Conservation (phyloP, 768 basidiomycete genomes). For the Lactifluus rugatus region DNA sequence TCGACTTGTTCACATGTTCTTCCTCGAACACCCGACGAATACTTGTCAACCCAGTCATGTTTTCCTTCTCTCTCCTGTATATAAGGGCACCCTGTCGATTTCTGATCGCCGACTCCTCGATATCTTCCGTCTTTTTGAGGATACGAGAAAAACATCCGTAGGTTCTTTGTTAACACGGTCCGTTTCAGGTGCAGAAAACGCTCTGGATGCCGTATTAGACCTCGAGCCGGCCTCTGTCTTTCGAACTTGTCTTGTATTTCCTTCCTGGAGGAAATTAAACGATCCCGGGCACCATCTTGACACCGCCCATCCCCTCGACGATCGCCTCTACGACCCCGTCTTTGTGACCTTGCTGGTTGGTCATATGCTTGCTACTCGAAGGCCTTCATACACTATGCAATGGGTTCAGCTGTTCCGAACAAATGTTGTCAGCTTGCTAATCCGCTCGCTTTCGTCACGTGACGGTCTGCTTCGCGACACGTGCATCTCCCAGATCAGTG, state of each 20-base stretch:
- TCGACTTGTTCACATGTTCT: constrained; percentile 52
- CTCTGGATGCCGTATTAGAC: constrained; percentile 57
- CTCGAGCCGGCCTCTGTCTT: constrained; percentile 63
- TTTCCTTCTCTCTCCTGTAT: constrained; percentile 64
- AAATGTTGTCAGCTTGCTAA: constrained; percentile 63
- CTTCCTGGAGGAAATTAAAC: constrained; percentile 47
- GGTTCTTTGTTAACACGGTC: constrained; percentile 51
- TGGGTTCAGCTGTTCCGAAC: constrained; percentile 85
- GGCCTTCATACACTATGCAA: constrained; percentile 48
- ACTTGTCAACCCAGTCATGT: constrained; percentile 81
- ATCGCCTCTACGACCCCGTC: constrained; percentile 65
- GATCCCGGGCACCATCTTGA: constrained; percentile 27
- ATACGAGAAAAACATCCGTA: constrained; percentile 54
- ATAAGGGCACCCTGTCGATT: constrained; percentile 58
- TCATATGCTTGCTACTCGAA: constrained; percentile 51
- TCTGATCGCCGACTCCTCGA: constrained; percentile 61
- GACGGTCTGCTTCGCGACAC: constrained; percentile 49
- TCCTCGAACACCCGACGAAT: constrained; percentile 67
- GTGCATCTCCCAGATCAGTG: constrained; percentile 51
- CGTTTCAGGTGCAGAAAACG: constrained; percentile 34
- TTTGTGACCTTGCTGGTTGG: constrained; percentile 63
- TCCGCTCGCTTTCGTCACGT: constrained; percentile 63
- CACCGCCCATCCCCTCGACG: constrained; percentile 25
- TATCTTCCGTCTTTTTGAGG: constrained; percentile 73
- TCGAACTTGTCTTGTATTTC: constrained; percentile 63